Base-by-base conservation (phyloP, 768 basidiomycete genomes). In the Russula olivacea region DNA sequence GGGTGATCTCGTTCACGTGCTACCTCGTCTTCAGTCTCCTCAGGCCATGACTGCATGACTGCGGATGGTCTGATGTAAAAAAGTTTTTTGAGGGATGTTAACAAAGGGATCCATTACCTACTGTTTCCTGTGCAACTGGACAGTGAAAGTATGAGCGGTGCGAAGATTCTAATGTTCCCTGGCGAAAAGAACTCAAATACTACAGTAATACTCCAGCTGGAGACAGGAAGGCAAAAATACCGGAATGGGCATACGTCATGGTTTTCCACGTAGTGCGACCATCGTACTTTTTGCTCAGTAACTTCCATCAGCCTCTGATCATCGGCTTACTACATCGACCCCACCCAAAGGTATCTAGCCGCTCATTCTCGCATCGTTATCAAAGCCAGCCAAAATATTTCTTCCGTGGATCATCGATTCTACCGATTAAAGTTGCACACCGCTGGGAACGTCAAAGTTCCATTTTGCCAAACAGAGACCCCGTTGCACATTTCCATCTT, bases 351-450 rank as follows among this genome's bases (percentile, higher is more conserved):
- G 32, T 23, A 19, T 41, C 15, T 5, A 32, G 25, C 17, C 15
- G 19, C 48, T 6, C 28, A 17, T 21, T 25, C 21, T 36, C 45
- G 8, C 30, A 34, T 51, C 21, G 28, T 30, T 23, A 23, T 11
- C 19, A 25, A 6, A 30, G 38, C 19, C 54, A 28, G 57, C 30
- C 17, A 34, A 38, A 14, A 53, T 21, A 30, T 41, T 5, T 59
- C 28, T 54, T 54, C 62, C 52, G 51, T 54, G 36, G 62, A 59
- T 49, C 62, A n/a, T 53, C 34, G 12, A 8, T 57, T 19, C 34
- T 19, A 28, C 62, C 43, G 32, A 51, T 55, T 38, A 36, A 17
- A 25, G 3, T 30, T 19, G 10, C 45, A 40, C 47, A 36, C 38
- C 25, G 28, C 14, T 40, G 51, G 50, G 14, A 23, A 38, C 36